Conservation (phyloP, 345 rosid species). For the Cardamine resedifolia region DNA sequence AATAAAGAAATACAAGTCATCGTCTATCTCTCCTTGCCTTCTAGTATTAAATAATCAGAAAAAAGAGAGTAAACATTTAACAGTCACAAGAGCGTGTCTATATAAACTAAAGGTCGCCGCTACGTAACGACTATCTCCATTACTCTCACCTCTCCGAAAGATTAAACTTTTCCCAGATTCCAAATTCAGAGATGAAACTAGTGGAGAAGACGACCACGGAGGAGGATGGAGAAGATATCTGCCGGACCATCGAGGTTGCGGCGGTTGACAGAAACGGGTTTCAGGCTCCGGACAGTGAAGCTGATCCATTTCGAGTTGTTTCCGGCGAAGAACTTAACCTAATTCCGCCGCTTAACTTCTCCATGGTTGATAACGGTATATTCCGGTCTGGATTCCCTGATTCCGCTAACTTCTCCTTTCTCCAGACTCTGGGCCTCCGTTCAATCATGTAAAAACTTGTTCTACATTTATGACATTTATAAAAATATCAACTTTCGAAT, state of each 20-base stretch:
- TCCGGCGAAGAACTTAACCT: conserved; percentile 54
- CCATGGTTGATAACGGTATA: conserved; percentile 92
- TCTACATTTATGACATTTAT: background rate
- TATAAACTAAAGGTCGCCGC: conserved; percentile 39
- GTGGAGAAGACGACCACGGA: conserved; percentile 21
- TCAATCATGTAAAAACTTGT: conserved; percentile 69
- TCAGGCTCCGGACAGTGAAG: conserved; percentile 8
- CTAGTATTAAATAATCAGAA: background rate
- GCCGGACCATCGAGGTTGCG: conserved; percentile 58
- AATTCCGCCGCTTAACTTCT: conserved; percentile 86
- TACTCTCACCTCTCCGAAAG: background rate
- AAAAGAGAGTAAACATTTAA: background rate
- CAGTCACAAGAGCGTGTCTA: conserved; percentile 33
- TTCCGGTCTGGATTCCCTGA: conserved; percentile 98
- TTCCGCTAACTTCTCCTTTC: conserved; percentile 84
- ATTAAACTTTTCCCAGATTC: background rate
- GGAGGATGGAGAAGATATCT: conserved; percentile 13
- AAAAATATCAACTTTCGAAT: background rate
- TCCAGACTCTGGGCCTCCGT: conserved; percentile 84
- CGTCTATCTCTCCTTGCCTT: background rate
- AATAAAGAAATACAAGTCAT: background rate
- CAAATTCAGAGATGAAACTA: conserved; percentile 18
- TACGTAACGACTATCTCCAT: conserved; percentile 38
- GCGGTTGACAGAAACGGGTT: conserved; percentile 44
- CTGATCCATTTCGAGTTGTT: conserved; percentile 1